Base-by-base conservation (phyloP, 306 rosid genomes). In the Acacia confusa region DNA sequence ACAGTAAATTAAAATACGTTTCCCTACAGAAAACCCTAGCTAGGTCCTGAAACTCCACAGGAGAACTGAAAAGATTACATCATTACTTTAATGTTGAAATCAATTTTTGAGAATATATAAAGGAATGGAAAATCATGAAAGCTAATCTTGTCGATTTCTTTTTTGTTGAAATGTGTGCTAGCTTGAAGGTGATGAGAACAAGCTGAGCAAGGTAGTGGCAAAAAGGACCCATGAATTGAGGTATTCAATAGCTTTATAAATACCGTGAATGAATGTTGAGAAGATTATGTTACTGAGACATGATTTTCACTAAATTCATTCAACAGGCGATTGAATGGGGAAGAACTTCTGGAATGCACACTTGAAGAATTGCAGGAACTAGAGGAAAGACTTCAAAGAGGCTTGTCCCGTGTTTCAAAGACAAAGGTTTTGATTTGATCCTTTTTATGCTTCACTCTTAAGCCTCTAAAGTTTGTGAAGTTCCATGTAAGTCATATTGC, bases 171-270 rank as follows among this genome's bases (percentile, higher is more conserved):
- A 36, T 38, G 1, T 53, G 32, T 34, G 3, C 32, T 6, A 77
- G 74, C 17, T 66, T 44, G 74, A 48, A 36, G 53, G 41, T 47
- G 47, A 64, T 19, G 4, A 38, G 34, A 38, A 32, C 15, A 30
- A 25, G 74, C 47, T 77, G 48, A 38, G 14, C 22, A 48, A 65
- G 36, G 41, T 47, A 32, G 28, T 30, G 65, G 81, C 22, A 65
- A 48, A 77, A 15, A 65, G 67, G 74, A 77, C 81, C 32, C 64
- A 8, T 44, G 81, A 77, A 65, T 55, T 77, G 74, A 77, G 81
- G 81, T 77, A 77, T 32, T 38, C 72, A 34, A 34, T 36, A 6
- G 40, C 7, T 19, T 30, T 9, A 19, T 36, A 69, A 11, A 0
- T 2, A 57, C 28, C 64, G 22, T 57, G 64, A 24, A 60, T 60